Evolutionary conservation across 192 early-diverging fungal species (phyloP), one percentile per base, ranked within the genome.

Genomic region (Backusella psychrophila): DNA sequence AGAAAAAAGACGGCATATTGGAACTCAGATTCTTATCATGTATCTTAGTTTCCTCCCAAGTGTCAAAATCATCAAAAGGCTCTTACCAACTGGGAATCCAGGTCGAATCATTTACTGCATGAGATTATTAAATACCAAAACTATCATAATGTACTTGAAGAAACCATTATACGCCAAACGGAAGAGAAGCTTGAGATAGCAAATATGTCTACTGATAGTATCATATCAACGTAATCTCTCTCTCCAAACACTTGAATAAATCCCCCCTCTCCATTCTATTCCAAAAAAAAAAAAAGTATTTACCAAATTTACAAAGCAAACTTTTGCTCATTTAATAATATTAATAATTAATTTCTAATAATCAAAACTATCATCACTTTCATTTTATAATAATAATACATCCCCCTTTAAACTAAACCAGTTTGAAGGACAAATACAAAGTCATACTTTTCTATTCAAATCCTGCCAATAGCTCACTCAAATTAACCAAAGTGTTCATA

Each of bases 81-180:
- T 7, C 87, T 93, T 71, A 82, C 87, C 12, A 95, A 95, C 76
- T 95, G 93, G 93, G 93, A 95, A 83, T 85, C 87, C 70, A 90
- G 91, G 79, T 91, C 92, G 12, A 90, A 91, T 75, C 90, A 93
- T 78, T 81, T 95, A 35, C 77, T 95, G 44, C 89, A 93, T 80
- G 93, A 95, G 84, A 91, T 93, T 77, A 91, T 95, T 82, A 95
- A 93, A 76, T 92, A 93, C 72, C 91, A 93, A 77, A 92, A 91
- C 75, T 95, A 95, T 71, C 89, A 89, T 11, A 92, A 95, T 71
- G 87, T 86, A 31, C 76, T 95, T 78, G 90, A 93, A 77, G 89
- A 89, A 35, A 74, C 72, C 23, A 56, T 78, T 4, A 12, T 42
- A 33, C 41, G 14, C 1, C 73, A 63, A 17, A 21, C 34, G 3